A percentile compares a stretch with the other conserved stretches of the same genome.
Evolutionary conservation across 116 monocot genomes (phyloP).

Genomic region (Cymodocea nodosa): DNA sequence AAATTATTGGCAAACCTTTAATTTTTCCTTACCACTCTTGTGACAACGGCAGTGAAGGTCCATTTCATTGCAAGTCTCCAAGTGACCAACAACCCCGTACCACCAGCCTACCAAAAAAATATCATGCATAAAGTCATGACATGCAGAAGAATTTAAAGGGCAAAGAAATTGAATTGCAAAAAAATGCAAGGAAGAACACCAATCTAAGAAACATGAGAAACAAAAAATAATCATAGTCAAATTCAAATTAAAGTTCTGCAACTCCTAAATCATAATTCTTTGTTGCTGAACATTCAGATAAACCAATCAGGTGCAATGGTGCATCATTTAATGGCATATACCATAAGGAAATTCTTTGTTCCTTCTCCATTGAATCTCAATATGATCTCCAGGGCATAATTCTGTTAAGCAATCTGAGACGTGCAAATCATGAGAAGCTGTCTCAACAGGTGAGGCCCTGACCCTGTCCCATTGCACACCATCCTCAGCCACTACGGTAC

Average conservation of each 20-base stretch:
- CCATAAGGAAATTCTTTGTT: slow-evolving; percentile 50
- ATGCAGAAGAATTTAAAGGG: background rate
- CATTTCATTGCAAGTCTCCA: slow-evolving; percentile 45
- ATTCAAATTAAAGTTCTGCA: background rate
- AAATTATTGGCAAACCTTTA: background rate
- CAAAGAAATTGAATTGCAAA: background rate
- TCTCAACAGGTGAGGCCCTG: slow-evolving; percentile 29
- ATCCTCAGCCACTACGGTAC: slow-evolving; percentile 15
- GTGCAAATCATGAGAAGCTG: slow-evolving; percentile 26
- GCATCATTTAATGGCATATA: background rate
- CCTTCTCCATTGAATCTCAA: slow-evolving; percentile 51
- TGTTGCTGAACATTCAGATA: too few species aligned
- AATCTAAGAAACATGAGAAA: too few species aligned
- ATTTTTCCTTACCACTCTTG: slow-evolving; percentile 38
- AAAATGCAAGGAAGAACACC: background rate
- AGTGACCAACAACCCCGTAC: slow-evolving; percentile 78
- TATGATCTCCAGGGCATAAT: slow-evolving; percentile 28
- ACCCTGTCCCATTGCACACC: slow-evolving; percentile 30
- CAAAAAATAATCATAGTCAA: too few species aligned
- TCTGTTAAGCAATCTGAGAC: slow-evolving; percentile 31
- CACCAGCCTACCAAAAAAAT: slow-evolving; percentile 58
- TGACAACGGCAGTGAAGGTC: slow-evolving; percentile 50
- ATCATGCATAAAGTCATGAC: background rate
- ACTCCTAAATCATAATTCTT: background rate
- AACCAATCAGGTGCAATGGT: too few species aligned